These are phyloP conservation scores for Phytophthora melonis DNA, from an alignment of 352 stramenopile species.

Conservation along the genomic window DNA sequence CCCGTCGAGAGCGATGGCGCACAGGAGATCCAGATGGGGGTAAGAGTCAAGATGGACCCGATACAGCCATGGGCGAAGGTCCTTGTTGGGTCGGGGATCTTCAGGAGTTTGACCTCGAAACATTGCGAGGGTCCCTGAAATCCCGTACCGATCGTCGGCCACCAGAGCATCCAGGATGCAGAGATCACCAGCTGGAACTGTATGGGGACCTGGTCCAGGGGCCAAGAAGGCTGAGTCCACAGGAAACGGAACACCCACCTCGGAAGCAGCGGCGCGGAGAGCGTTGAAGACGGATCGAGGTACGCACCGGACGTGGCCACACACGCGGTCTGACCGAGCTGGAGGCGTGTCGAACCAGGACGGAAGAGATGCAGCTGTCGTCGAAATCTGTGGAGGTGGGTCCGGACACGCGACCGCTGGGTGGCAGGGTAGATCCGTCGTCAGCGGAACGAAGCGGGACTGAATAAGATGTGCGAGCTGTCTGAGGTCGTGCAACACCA, in stretches of 20 bases:
- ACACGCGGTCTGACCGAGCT: not conserved
- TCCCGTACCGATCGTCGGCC: not conserved
- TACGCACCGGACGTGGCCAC: not conserved
- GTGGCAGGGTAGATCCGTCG: not conserved
- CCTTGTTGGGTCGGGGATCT: not conserved
- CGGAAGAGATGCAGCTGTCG: not conserved
- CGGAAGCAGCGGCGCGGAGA: not conserved
- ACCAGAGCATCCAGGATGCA: not conserved
- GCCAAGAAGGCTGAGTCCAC: not conserved
- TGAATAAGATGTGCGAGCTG: slow-evolving; percentile 6
- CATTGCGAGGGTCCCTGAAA: not conserved
- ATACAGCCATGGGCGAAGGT: not conserved
- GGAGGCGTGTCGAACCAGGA: not conserved
- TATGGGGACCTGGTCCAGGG: too few relatives aligned
- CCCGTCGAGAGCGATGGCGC: not conserved
- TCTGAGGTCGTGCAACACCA: not conserved
- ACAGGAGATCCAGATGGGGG: not conserved
- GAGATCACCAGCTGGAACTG: not conserved
- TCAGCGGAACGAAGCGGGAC: not conserved
- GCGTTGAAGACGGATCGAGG: not conserved
- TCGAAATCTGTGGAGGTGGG: not conserved
- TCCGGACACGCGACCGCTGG: not conserved
- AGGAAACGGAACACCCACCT: not conserved
- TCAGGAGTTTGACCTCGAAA: not conserved
- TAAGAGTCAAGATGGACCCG: not conserved